phyloP scores from a whole-genome alignment of 2,329 filamentous ascomycete genomes.

The Emergomyces orientalis region DNA sequence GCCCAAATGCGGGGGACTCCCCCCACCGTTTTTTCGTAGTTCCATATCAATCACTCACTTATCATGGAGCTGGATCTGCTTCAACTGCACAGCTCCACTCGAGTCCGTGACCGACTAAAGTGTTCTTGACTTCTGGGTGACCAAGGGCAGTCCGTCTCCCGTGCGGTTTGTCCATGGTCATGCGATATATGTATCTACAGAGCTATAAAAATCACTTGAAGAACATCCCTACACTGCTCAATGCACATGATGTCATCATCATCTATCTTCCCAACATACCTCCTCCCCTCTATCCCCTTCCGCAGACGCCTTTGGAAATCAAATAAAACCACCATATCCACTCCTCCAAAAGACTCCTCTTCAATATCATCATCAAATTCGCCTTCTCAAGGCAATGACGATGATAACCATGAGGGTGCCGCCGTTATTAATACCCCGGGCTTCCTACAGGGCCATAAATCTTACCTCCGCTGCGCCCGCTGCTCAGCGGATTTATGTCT shows the following conservation, averaged over 20 bases:
- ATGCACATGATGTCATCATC: constrained; percentile 1
- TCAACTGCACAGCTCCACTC: not conserved
- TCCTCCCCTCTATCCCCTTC: constrained; percentile 42
- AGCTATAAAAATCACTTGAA: not conserved
- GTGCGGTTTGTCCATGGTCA: not conserved
- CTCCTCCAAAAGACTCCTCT: not conserved
- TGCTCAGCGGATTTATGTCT: constrained; percentile 52
- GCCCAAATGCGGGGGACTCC: not conserved
- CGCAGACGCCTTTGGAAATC: constrained; percentile 24
- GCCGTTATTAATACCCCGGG: not conserved
- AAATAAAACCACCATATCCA: constrained; percentile 7
- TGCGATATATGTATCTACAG: not conserved
- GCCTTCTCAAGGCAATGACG: not conserved
- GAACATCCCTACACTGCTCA: not conserved
- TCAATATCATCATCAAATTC: not conserved
- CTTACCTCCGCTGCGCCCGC: constrained; percentile 50
- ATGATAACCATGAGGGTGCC: not conserved
- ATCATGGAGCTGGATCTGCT: not conserved
- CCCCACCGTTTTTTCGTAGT: too few relatives aligned
- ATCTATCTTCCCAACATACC: constrained; percentile 43
- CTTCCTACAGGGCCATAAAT: constrained; percentile 41
- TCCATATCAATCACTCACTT: not conserved
- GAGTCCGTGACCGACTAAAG: not conserved
- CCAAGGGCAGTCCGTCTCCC: not conserved
- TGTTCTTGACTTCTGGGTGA: not conserved